Percentiles rank a stretch among this genome's conserved stretches.
phyloP scores from a whole-genome alignment of 257 asterid genomes.

The Solanum okadae region DNA sequence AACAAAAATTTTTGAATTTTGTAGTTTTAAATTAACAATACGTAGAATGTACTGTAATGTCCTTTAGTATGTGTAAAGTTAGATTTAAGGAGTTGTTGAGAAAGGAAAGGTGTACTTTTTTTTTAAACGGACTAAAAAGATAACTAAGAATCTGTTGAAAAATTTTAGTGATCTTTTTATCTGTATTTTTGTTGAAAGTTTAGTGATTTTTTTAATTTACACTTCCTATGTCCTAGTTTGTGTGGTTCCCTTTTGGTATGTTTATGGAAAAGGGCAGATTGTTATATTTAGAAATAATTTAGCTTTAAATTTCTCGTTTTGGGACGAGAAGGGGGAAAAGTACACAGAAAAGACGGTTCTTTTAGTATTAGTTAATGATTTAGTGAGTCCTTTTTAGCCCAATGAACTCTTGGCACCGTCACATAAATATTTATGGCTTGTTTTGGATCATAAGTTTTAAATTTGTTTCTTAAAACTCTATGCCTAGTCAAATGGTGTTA shows the following conservation, averaged over 20 bases:
- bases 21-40: not conserved
- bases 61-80: not conserved
- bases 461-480: not conserved
- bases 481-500: not conserved
- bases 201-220: not conserved
- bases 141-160: not conserved
- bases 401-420: not conserved
- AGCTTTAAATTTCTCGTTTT: not conserved
- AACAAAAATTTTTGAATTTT: accelerated
- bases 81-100: not conserved
- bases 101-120: not conserved
- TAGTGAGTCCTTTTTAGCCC: not conserved
- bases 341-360: not conserved
- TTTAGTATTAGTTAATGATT: not conserved
- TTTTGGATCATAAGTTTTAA: not conserved
- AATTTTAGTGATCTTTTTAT: not conserved
- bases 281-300: not conserved
- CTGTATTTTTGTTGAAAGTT: not conserved
- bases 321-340: not conserved
- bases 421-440: not conserved
- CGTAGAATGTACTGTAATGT: not conserved
- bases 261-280: not conserved
- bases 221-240: not conserved
- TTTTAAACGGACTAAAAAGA: not conserved
- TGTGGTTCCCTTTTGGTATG: not conserved